phyloP scores from a whole-genome alignment of 495 filamentous ascomycete genomes.

The Aspergillus ostianus region DNA sequence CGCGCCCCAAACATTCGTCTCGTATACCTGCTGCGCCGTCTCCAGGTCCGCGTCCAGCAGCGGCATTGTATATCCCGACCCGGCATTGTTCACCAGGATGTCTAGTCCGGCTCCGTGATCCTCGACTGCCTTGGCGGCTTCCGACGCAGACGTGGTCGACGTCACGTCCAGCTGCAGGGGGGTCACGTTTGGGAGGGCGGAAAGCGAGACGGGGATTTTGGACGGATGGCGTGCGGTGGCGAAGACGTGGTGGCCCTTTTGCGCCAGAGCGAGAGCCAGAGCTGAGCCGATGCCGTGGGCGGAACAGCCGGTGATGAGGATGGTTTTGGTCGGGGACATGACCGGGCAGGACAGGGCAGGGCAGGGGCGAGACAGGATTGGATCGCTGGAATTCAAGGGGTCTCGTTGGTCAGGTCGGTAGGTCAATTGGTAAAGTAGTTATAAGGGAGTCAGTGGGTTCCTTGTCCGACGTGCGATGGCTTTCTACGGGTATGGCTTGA shows the following conservation, averaged over 20 bases:
- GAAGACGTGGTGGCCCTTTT: constrained; percentile 38
- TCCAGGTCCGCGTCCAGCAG: constrained; percentile 29
- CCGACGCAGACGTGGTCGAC: constrained; percentile 26
- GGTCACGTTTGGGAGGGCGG: constrained; percentile 23
- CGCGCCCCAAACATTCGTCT: constrained; percentile 30
- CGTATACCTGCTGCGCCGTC: constrained; percentile 24
- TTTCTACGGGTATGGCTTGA: not conserved
- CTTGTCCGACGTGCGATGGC: too few species aligned
- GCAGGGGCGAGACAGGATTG: not conserved
- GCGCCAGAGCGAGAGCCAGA: constrained; percentile 32
- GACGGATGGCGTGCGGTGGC: constrained; percentile 36
- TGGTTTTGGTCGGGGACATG: constrained; percentile 6
- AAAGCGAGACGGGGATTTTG: constrained; percentile 29
- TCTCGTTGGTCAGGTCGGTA: not conserved
- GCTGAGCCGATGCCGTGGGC: constrained; percentile 40
- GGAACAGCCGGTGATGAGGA: constrained; percentile 45
- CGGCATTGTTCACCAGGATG: constrained; percentile 34
- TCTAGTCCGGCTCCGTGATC: constrained; percentile 20
- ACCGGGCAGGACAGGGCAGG: not conserved
- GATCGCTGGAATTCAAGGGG: not conserved
- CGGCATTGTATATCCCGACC: constrained; percentile 23
- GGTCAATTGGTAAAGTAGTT: not conserved
- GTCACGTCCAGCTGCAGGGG: constrained; percentile 31
- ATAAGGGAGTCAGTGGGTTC: not conserved
- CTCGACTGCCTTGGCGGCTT: constrained; percentile 12